Evolutionary conservation across 1,284 basidiomycete genomes (phyloP), one percentile per base, ranked within the genome.

Genomic region (Melampsora americana): DNA sequence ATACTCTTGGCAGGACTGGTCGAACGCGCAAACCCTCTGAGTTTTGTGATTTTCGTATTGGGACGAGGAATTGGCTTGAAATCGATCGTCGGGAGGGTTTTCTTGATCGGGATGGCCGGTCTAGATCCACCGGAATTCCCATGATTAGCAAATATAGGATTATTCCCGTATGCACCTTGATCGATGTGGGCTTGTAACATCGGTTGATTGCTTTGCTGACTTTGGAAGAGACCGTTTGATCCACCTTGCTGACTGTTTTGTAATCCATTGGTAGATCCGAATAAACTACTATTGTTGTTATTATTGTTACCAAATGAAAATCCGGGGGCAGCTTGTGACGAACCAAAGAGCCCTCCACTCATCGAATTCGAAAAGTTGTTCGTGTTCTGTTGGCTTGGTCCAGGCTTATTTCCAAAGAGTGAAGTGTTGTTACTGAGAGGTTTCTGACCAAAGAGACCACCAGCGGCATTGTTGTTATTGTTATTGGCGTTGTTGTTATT

Each of bases 161-260:
- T 93, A 77, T 89, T 87, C 59, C 91, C 91, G 82, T 98, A 94
- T 0, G 95, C 94, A 80, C 87, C 86, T 81, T 93, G 90, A 65
- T 91, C 90, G 80, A 98, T 92, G 12, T 92, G 93, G 0, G 92
- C 91, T 16, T 89, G 91, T 72, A 95, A 85, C 42, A 76, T 79
- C 69, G 80, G 82, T 77, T 80, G 82, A 70, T 80, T 80, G 62
- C 80, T 80, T 77, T 68, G 73, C 68, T 76, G 73, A 69, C 66
- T 68, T 14, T 74, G 67, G 46, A 76, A 76, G 11, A 76, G 32
- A 53, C 66, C 61, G 50, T 76, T 76, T 35, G 68, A 56, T n/a
- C 44, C 65, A 46, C 44, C 30, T 44, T 61, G 60, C 28, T 69
- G 73, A 39, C 44, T 69, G 66, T 53, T 50, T 42, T 62, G 66